Evolutionary conservation across 2,329 filamentous ascomycete species (phyloP).

Genomic region (Stachybotrys echinatus): DNA sequence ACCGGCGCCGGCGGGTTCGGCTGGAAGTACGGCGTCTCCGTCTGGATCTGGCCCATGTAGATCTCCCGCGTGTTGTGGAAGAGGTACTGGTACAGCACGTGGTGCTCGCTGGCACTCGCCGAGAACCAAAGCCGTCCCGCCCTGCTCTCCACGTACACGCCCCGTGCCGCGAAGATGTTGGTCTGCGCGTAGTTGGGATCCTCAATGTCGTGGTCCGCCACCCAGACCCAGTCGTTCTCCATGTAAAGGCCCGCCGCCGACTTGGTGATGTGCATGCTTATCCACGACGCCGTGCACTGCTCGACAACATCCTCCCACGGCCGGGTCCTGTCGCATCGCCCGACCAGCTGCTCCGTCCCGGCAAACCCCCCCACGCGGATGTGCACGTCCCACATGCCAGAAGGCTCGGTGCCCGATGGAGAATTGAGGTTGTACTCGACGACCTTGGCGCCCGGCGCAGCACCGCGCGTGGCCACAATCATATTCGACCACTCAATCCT

Average conservation of each 20-base stretch:
- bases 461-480: slow-evolving; percentile 62
- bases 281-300: slow-evolving; percentile 28
- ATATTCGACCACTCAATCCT: slow-evolving; percentile 67
- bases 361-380: slow-evolving; percentile 65
- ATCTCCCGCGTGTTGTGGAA: slow-evolving; percentile 50
- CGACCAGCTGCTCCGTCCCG: slow-evolving; percentile 58
- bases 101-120: slow-evolving; percentile 57
- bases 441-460: slow-evolving; percentile 62
- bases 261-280: slow-evolving; percentile 30
- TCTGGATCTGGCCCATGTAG: slow-evolving; percentile 57
- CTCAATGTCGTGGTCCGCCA: slow-evolving; percentile 46
- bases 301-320: slow-evolving; percentile 7
- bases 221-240: slow-evolving; percentile 33
- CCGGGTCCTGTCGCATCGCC: not conserved
- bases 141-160: slow-evolving; percentile 33
- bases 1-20: slow-evolving; percentile 47
- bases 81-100: slow-evolving; percentile 59
- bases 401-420: slow-evolving; percentile 18
- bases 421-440: slow-evolving; percentile 64
- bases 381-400: slow-evolving; percentile 66
- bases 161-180: slow-evolving; percentile 43
- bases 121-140: slow-evolving; percentile 44
- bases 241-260: slow-evolving; percentile 24
- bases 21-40: slow-evolving; percentile 65
- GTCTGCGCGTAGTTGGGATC: slow-evolving; percentile 37